Evolutionary conservation across 2,329 filamentous ascomycete genomes (phyloP), one percentile per base, ranked within the genome.

Genomic region (Albifimbria verrucaria): DNA sequence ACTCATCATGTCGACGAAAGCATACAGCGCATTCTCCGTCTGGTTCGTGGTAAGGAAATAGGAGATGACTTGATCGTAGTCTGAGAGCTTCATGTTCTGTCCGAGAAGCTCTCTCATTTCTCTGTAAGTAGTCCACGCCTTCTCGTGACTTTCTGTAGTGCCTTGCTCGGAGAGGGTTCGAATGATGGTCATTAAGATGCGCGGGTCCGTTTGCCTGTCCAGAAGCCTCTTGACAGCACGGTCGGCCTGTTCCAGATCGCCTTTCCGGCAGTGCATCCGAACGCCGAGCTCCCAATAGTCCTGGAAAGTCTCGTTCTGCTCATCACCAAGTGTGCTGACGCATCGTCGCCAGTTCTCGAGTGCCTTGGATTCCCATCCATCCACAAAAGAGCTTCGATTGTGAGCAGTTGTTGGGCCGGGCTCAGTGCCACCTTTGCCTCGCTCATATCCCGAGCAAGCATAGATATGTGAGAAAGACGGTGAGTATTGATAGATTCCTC

Each of bases 1-100:
- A 53, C 84, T 82, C 85, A 96, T 92, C 91, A 96, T 95, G 67
- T 96, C 90, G 60, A 88, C 89, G 68, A 96, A 96, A 0, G 90
- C 83, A 50, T 84, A 82, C 51, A 93, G 78, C 1, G 89, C 90
- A 55, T 86, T 79, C 55, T 88, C 81, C 6, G 83, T 77, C 54
- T 86, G 78, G 50, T 84, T 81, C 7, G 83, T 79, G 21, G 85
- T 77, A 23, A 96, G 72, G 62, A 96, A 90, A 44, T 81, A 82
- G 20, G 87, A 79, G 46, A 88, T 85, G 32, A 92, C 79, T 55
- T 81, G 75, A 66, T 96, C 91, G 61, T 92, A 95, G 64, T 95
- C 88, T 18, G 83, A 73, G 63, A 92, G 85, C 3, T 76, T 81
- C 72, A 92, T 87, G 1, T 77, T 69, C 22, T 76, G 65, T 1